These are phyloP conservation scores for Ganoderma leucocontextum DNA, from an alignment of 1,284 basidiomycete genomes.

Conservation along the genomic window DNA sequence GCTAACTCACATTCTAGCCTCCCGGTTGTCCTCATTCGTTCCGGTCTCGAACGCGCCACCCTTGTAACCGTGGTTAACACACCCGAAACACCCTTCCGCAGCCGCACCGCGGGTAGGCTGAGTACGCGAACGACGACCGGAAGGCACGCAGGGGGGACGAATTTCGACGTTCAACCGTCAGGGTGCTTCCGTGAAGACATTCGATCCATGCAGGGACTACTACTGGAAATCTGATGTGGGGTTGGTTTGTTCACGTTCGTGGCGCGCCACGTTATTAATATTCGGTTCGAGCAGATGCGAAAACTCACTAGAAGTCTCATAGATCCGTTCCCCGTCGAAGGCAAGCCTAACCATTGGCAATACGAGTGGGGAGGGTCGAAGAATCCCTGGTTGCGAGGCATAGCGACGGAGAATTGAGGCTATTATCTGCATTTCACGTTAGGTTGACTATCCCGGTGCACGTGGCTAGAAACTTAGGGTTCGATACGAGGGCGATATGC, in stretches of 20 bases:
- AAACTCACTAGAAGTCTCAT: neutral
- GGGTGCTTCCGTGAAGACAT: neutral
- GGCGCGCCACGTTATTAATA: neutral
- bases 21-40: neutral
- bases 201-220: too few species aligned
- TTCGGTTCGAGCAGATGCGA: neutral
- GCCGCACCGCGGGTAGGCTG: neutral
- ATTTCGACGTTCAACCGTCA: neutral
- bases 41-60: neutral
- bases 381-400: neutral
- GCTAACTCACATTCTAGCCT: neutral
- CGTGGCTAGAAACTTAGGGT: slow-evolving; percentile 1
- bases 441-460: neutral
- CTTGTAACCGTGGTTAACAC: neutral
- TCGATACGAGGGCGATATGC: slow-evolving; percentile 1
- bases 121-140: neutral
- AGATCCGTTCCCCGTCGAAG: neutral
- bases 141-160: neutral
- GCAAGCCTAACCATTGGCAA: neutral
- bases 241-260: neutral
- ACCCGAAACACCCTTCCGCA: neutral
- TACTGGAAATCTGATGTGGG: neutral
- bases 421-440: neutral
- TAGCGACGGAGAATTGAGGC: neutral
- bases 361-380: neutral